Evolutionary conservation across 441 rosid genomes (phyloP).

Genomic region (Erysimum pusillum): DNA sequence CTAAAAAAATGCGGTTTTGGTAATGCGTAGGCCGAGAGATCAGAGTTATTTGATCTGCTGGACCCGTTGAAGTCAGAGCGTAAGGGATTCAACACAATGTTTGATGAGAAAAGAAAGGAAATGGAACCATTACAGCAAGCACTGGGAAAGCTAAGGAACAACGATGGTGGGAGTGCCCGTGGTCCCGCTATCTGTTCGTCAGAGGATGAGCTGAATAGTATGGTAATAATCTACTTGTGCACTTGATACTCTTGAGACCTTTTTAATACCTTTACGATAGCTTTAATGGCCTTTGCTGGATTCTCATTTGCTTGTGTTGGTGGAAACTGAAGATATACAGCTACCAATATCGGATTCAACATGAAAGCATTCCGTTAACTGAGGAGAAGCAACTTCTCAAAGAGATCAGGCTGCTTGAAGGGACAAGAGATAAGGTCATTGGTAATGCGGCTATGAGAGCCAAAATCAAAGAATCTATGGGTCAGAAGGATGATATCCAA

Average conservation of each 20-base stretch:
- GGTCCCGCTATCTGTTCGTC: slow-evolving; percentile 73
- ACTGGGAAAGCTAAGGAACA: slow-evolving; percentile 78
- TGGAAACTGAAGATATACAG: slow-evolving; percentile 73
- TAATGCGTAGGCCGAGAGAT: slow-evolving; percentile 58
- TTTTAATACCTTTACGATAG: background rate
- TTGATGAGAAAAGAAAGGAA: slow-evolving; percentile 80
- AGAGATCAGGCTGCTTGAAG: slow-evolving; percentile 93
- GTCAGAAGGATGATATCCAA: slow-evolving; percentile 86
- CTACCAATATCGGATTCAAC: slow-evolving; percentile 85
- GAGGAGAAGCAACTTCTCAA: slow-evolving; percentile 96
- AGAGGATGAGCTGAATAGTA: slow-evolving; percentile 84
- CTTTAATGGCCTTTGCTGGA: slow-evolving; percentile 4
- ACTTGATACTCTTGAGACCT: slow-evolving; percentile 5
- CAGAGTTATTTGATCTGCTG: slow-evolving; percentile 61
- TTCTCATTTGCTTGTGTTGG: slow-evolving; percentile 22
- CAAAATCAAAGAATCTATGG: slow-evolving; percentile 88
- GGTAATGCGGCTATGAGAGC: slow-evolving; percentile 83
- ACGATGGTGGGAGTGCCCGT: slow-evolving; percentile 58
- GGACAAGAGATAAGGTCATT: slow-evolving; percentile 90
- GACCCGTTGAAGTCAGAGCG: slow-evolving; percentile 69
- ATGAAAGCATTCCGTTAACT: slow-evolving; percentile 83
- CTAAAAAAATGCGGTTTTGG: background rate
- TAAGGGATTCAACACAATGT: slow-evolving; percentile 60
- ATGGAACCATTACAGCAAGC: slow-evolving; percentile 93
- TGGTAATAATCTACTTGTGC: slow-evolving; percentile 56